A percentile compares a stretch with the other conserved stretches of the same genome.
These are phyloP conservation scores for Chaetomiaceae sp. DNA, from an alignment of 2,329 filamentous ascomycete species.

Conservation along the genomic window DNA sequence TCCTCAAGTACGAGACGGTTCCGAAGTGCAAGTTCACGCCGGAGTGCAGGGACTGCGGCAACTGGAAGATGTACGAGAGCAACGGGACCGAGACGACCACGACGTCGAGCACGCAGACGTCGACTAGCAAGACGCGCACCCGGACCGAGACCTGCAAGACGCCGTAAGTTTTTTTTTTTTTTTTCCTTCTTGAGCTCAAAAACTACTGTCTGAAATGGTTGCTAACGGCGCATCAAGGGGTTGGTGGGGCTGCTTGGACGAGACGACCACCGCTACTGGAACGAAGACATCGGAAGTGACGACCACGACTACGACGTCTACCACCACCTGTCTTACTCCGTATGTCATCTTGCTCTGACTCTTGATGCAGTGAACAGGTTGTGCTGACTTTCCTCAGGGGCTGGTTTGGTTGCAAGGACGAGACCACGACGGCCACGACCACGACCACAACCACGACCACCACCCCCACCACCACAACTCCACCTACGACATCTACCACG, in stretches of 20 bases:
- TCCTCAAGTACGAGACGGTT: conserved; percentile 76
- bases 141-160: conserved; percentile 85
- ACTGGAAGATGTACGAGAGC: conserved; percentile 93
- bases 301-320: conserved; percentile 40
- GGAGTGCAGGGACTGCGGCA: conserved; percentile 82
- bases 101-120: conserved; percentile 52
- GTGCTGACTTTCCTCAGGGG: conserved; percentile 44
- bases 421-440: conserved; percentile 35
- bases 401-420: conserved; percentile 63
- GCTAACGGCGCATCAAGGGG: conserved; percentile 39
- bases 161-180: conserved; percentile 38
- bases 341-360: conserved; percentile 33
- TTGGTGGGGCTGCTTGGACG: conserved; percentile 80
- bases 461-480: conserved; percentile 31
- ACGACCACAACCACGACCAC: conserved; percentile 30
- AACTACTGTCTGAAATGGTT: too few species aligned
- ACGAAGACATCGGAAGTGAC: conserved; percentile 39
- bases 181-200: neutral
- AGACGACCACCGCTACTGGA: conserved; percentile 49
- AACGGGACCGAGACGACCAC: conserved; percentile 78
- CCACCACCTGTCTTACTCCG: conserved; percentile 37
- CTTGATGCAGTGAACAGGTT: conserved; percentile 32
- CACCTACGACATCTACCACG: too few species aligned
- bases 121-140: conserved; percentile 55
- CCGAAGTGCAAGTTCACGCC: conserved; percentile 70